Evolutionary conservation across 2,329 filamentous ascomycete species (phyloP).

Genomic region (Falciphora oryzae): DNA sequence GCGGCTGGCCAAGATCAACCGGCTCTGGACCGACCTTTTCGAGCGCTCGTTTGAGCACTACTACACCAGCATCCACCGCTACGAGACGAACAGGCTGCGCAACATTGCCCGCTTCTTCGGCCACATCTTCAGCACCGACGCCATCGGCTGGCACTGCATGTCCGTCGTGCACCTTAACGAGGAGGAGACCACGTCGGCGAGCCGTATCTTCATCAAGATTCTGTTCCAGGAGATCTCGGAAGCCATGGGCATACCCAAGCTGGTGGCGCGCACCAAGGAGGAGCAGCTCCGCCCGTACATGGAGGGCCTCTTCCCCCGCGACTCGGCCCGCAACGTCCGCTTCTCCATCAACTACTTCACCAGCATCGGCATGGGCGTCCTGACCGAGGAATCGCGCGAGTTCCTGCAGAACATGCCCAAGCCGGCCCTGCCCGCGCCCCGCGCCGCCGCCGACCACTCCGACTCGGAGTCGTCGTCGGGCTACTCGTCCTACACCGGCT

Average conservation of each 20-base stretch:
- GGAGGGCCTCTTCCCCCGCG: conserved; percentile 81
- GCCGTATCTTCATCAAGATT: conserved; percentile 98
- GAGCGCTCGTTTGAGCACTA: conserved; percentile 87
- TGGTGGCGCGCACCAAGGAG: conserved; percentile 72
- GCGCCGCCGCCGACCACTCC: conserved; percentile 16
- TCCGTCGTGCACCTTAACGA: conserved; percentile 85
- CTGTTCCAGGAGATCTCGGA: conserved; percentile 89
- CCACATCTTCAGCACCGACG: conserved; percentile 80
- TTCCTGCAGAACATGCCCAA: conserved; percentile 85
- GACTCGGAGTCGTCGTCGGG: conserved; percentile 58
- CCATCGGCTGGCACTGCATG: conserved; percentile 87
- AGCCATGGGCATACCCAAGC: conserved; percentile 74
- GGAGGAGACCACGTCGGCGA: conserved; percentile 93
- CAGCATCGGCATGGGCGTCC: conserved; percentile 87
- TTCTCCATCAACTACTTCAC: conserved; percentile 99
- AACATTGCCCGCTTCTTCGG: conserved; percentile 96
- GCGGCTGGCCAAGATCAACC: conserved; percentile 91
- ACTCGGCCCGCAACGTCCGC: conserved; percentile 82
- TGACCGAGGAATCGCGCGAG: conserved; percentile 94
- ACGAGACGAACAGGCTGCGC: conserved; percentile 89
- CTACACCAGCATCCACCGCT: conserved; percentile 95
- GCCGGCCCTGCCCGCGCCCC: conserved; percentile 66
- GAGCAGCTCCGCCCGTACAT: conserved; percentile 73
- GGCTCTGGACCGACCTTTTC: conserved; percentile 89
- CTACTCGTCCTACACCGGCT: conserved; percentile 68